Conservation (phyloP, 2,329 filamentous ascomycete genomes). For the Sporothrix sp. region DNA sequence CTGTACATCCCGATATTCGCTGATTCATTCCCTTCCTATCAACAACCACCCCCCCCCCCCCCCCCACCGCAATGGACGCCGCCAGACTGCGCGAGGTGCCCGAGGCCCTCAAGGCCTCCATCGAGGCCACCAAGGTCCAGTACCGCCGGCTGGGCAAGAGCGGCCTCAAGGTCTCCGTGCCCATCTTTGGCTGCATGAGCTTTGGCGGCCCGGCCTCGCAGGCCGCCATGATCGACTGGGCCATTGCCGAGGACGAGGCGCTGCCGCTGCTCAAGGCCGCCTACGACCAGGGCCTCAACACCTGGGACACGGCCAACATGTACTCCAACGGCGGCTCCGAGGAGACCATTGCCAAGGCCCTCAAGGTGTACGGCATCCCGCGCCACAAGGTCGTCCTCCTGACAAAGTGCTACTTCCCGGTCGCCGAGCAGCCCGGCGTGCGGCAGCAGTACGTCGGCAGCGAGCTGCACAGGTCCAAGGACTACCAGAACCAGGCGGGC, state of each 20-base stretch:
- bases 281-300: conserved; percentile 52
- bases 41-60: neutral
- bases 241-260: conserved; percentile 32
- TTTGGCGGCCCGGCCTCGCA: conserved; percentile 33
- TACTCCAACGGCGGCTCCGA: conserved; percentile 49
- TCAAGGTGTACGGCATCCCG: conserved; percentile 47
- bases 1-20: too few relatives aligned
- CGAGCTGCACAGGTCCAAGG: conserved; percentile 17
- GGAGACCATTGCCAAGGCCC: conserved; percentile 44
- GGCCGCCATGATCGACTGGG: conserved; percentile 33
- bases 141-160: conserved; percentile 34
- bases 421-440: conserved; percentile 35
- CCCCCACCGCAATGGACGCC: neutral
- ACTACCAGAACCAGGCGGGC: conserved; percentile 27
- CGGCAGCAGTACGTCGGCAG: conserved; percentile 11
- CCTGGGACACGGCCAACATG: conserved; percentile 42
- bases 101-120: neutral
- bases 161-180: conserved; percentile 43
- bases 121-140: conserved; percentile 9
- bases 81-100: neutral
- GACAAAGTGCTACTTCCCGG: conserved; percentile 44
- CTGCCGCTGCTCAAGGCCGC: conserved; percentile 51
- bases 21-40: neutral
- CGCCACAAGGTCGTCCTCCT: conserved; percentile 48
- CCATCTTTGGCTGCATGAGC: conserved; percentile 46